These are phyloP conservation scores for Pseudomicrostroma phylloplanum DNA, from an alignment of 1,284 basidiomycete genomes.

Conservation along the genomic window DNA sequence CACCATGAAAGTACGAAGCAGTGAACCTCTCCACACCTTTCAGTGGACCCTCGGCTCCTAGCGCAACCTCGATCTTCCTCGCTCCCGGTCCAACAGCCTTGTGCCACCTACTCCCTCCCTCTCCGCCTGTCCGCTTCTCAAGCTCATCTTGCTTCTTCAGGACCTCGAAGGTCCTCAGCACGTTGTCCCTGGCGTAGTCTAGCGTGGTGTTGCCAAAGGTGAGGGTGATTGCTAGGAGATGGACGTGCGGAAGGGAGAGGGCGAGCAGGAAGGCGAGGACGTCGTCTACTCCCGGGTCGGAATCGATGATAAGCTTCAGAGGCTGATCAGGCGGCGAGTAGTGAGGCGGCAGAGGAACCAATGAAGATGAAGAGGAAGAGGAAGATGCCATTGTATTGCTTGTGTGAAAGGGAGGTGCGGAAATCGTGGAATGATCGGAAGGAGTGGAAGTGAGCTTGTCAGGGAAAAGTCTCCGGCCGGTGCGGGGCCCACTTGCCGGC, in stretches of 20 bases:
- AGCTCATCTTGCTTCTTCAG: constrained; percentile 52
- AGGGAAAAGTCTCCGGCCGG: too few relatives aligned
- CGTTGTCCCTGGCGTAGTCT: constrained; percentile 57
- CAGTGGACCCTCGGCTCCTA: constrained; percentile 68
- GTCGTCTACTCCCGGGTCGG: constrained; percentile 74
- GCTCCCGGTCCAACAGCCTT: background rate
- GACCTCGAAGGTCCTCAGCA: constrained; percentile 54
- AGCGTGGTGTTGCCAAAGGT: constrained; percentile 56
- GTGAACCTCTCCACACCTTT: constrained; percentile 65
- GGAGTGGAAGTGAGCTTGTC: too few relatives aligned
- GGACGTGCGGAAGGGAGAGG: constrained; percentile 59
- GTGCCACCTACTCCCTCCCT: constrained; percentile 2
- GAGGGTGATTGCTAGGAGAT: constrained; percentile 62
- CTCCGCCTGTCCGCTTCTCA: background rate
- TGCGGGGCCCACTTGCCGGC: too few relatives aligned
- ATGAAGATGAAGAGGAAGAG: too few relatives aligned
- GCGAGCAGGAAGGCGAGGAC: constrained; percentile 54
- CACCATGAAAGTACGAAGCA: constrained; percentile 67
- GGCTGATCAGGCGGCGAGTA: background rate
- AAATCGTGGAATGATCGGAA: too few relatives aligned
- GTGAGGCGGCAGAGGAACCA: too few relatives aligned
- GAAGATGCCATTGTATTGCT: too few relatives aligned
- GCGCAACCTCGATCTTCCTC: constrained; percentile 33
- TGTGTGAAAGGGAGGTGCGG: too few relatives aligned
- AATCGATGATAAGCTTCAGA: constrained; percentile 30